Evolutionary conservation across 352 stramenopile species (phyloP).

Genomic region (Globisporangium parvum): DNA sequence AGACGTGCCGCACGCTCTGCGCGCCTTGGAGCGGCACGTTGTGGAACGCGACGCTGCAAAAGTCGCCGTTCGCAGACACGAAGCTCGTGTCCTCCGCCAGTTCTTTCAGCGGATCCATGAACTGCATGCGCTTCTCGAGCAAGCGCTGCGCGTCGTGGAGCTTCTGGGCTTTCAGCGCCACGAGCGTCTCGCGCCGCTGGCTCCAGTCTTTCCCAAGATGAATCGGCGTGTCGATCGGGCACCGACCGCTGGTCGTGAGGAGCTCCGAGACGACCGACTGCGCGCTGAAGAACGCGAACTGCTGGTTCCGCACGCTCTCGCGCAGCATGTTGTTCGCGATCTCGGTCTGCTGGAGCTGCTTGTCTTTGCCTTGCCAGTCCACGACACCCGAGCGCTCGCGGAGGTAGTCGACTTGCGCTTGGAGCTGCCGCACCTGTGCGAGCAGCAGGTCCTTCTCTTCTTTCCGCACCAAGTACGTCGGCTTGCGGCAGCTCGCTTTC

Average conservation of each 20-base stretch:
- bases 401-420: slow-evolving; percentile 33
- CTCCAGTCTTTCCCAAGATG: slow-evolving; percentile 29
- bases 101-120: slow-evolving; percentile 22
- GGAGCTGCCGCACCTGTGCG: slow-evolving; percentile 28
- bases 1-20: slow-evolving; percentile 9
- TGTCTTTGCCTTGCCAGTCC: slow-evolving; percentile 16
- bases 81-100: slow-evolving; percentile 7
- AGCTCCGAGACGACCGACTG: slow-evolving; percentile 44
- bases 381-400: slow-evolving; percentile 18
- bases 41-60: slow-evolving; percentile 11
- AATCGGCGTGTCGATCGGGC: slow-evolving; percentile 39
- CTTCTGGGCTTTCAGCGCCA: slow-evolving; percentile 40
- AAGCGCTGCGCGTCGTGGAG: slow-evolving; percentile 37
- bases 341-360: slow-evolving; percentile 25
- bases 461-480: slow-evolving; percentile 44
- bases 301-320: slow-evolving; percentile 39
- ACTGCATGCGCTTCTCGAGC: slow-evolving; percentile 39
- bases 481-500: slow-evolving; percentile 28
- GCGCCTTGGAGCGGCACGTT: slow-evolving; percentile 3
- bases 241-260: slow-evolving; percentile 20
- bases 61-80: slow-evolving; percentile 11
- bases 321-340: slow-evolving; percentile 38
- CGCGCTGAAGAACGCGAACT: slow-evolving; percentile 33
- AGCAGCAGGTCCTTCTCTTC: slow-evolving; percentile 37
- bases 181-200: slow-evolving; percentile 26